phyloP scores from a whole-genome alignment of 106 monocot species.

The Chionographis japonica region DNA sequence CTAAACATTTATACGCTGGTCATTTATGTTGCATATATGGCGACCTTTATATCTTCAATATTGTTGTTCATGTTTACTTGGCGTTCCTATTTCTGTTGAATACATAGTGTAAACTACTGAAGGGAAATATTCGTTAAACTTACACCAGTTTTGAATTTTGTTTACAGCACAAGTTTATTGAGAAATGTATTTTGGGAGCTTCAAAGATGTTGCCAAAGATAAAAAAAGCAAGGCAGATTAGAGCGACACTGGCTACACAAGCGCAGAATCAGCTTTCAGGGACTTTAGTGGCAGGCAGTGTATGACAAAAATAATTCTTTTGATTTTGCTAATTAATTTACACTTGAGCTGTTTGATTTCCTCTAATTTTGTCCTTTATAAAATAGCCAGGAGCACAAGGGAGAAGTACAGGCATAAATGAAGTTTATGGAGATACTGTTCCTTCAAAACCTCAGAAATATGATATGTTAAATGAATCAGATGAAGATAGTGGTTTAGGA shows the following conservation, averaged over 20 bases:
- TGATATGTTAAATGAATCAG: constrained; percentile 23
- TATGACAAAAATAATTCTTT: constrained; percentile 12
- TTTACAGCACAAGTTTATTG: constrained; percentile 92
- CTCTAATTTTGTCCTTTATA: constrained; percentile 4
- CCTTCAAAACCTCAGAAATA: constrained; percentile 43
- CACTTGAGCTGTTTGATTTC: not conserved
- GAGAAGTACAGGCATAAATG: constrained; percentile 21
- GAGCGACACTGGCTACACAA: constrained; percentile 61
- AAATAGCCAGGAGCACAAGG: constrained; percentile 33
- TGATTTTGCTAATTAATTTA: not conserved
- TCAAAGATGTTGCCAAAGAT: constrained; percentile 86
- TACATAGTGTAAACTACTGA: too few relatives aligned
- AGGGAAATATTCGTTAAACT: too few relatives aligned
- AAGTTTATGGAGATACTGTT: constrained; percentile 63
- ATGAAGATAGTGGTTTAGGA: constrained; percentile 24
- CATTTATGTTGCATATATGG: too few relatives aligned
- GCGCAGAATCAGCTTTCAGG: constrained; percentile 30
- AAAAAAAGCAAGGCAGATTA: constrained; percentile 77
- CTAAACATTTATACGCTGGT: too few relatives aligned
- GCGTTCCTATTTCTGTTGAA: too few relatives aligned
- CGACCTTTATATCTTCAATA: too few relatives aligned
- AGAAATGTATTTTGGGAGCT: constrained; percentile 80
- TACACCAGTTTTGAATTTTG: too few relatives aligned
- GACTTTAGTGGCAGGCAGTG: constrained; percentile 3
- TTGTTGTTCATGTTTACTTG: too few relatives aligned